Percentiles rank a stretch among this genome's conserved stretches.
Evolutionary conservation across 2,329 filamentous ascomycete species (phyloP).

Genomic region (Colletotrichum karsti): DNA sequence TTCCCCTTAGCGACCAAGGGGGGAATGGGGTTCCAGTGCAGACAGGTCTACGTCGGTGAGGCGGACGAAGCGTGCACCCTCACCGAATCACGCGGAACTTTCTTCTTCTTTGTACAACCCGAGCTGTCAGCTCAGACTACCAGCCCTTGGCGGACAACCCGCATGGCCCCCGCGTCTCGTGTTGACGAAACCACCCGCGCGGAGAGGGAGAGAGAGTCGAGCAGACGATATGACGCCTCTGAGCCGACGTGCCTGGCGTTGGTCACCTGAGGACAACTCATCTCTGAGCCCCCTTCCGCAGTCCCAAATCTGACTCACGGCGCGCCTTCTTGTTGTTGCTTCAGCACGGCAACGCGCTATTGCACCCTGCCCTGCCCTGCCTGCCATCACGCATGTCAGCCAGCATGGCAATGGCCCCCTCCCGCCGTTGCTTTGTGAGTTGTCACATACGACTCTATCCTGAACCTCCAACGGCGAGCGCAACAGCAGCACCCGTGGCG

Average conservation of each 20-base stretch:
- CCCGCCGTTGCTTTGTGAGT: slow-evolving; percentile 11
- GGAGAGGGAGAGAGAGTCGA: background rate
- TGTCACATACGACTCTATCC: slow-evolving; percentile 15
- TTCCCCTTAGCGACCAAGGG: background rate
- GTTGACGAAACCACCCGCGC: slow-evolving; percentile 4
- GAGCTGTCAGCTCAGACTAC: slow-evolving; percentile 22
- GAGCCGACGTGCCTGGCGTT: background rate
- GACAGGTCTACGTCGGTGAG: slow-evolving; percentile 17
- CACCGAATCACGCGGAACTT: slow-evolving; percentile 26
- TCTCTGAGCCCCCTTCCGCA: background rate
- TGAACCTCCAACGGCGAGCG: background rate
- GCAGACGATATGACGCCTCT: background rate
- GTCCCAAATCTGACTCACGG: background rate
- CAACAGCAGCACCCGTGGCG: background rate
- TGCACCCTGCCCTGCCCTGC: background rate
- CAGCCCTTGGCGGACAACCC: slow-evolving; percentile 4
- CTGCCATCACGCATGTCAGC: slow-evolving; percentile 22
- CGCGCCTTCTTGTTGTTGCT: background rate
- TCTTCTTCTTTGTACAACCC: slow-evolving; percentile 10
- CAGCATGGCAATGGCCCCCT: slow-evolving; percentile 1
- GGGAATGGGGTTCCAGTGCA: background rate
- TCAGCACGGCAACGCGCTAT: background rate
- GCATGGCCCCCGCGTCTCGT: slow-evolving; percentile 26
- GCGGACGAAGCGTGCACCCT: slow-evolving; percentile 7
- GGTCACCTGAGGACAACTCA: slow-evolving; percentile 10